Evolutionary conservation across 345 rosid genomes (phyloP), one percentile per base, ranked within the genome.

Genomic region (Cardamine occulta): DNA sequence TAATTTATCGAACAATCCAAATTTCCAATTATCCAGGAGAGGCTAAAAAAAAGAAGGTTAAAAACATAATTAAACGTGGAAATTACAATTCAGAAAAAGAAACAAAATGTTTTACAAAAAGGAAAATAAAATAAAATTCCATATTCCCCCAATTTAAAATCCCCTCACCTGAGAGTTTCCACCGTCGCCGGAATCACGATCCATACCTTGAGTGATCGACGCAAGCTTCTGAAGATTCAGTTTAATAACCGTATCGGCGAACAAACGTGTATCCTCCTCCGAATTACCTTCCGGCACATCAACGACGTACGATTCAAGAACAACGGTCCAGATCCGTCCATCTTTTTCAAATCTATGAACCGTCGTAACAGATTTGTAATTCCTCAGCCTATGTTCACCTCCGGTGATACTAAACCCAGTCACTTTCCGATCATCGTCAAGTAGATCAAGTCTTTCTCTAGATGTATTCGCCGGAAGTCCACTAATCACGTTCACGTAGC

Each of bases 201-300:
- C 81, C 80, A 66, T 24, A 45, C 70, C 87, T 76, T 91, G 92
- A 24, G 96, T 84, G 48, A 88, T 81, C 1, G 91, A 70, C 7
- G 92, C 96, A 47, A 93, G 83, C 78, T 87, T 87, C 83, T 91
- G 98, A 15, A 93, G 85, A 78, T 93, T 93, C 59, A 89, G 66
- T 74, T 80, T 87, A 19, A 93, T 90, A 0, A 93, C 89, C 0
- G 97, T 93, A 52, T 93, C 98, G 0, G 95, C 96, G 29, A 93
- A 89, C 51, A 89, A 82, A 68, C 91, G 82, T 26, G 97, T 91
- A 84, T 93, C 98, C 72, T 91, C 98, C 77, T 88, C 97, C n/a
- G 98, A 81, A 59, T 93, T 93, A 53, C 98, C 98, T 69, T 87
- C 90, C 19, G 97, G 98, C 4, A 85, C 88, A 70, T 91, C 98